Percentiles rank a stretch among this genome's conserved stretches.
These are phyloP conservation scores for Hypoxylon sp. DNA, from an alignment of 2,329 filamentous ascomycete species.

Conservation along the genomic window DNA sequence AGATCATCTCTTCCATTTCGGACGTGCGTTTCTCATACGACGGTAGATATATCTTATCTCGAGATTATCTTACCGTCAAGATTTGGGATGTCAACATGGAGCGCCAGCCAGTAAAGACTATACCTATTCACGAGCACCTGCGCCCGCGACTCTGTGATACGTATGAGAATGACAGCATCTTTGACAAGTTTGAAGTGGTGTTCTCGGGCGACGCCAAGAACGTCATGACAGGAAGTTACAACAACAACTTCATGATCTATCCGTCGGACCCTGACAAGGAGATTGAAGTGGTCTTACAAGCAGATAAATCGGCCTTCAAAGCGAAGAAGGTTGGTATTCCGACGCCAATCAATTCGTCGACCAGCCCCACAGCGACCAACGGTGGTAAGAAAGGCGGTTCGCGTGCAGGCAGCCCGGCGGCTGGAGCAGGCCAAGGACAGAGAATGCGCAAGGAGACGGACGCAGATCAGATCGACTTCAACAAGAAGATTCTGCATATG, in stretches of 20 bases:
- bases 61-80: constrained; percentile 98
- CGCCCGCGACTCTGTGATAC: constrained; percentile 95
- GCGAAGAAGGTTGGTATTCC: constrained; percentile 99
- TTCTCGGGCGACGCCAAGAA: constrained; percentile 99
- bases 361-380: constrained; percentile 77
- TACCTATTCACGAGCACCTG: constrained; percentile 97
- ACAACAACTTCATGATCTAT: constrained; percentile 99
- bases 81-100: constrained; percentile 99
- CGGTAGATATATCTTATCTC: constrained; percentile 95
- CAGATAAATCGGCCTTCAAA: constrained; percentile 99
- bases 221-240: constrained; percentile 99
- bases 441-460: constrained; percentile 99
- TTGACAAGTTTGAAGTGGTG: constrained; percentile 99
- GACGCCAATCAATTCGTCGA: constrained; percentile 90
- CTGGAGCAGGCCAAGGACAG: constrained; percentile 81
- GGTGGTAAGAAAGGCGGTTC: constrained; percentile 89
- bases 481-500: constrained; percentile 99
- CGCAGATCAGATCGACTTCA: constrained; percentile 99
- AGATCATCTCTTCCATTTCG: constrained; percentile 99
- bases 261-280: constrained; percentile 96
- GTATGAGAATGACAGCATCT: constrained; percentile 99
- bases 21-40: constrained; percentile 98
- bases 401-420: constrained; percentile 87
- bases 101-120: constrained; percentile 95
- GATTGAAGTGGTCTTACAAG: constrained; percentile 95